Evolutionary conservation across 805 yeast species (phyloP), one percentile per base, ranked within the genome.

Genomic region (Candida manassasensis): DNA sequence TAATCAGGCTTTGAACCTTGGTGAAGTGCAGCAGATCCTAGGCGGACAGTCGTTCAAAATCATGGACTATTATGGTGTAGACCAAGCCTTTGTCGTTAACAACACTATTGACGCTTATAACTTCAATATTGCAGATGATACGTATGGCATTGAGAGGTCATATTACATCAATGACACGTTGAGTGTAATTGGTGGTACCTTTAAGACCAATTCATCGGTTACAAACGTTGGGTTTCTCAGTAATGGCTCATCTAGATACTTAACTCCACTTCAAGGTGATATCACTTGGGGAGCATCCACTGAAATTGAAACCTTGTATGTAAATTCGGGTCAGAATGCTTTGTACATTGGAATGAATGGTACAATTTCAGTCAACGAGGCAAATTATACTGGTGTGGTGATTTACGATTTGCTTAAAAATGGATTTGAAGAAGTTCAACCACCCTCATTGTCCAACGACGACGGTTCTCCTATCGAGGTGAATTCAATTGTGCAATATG

Each of bases 131-230:
- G 4, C 35, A 6, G 28, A 17, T 22, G 32, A 35, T 8, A 17
- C 36, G 6, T 10, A n/a, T 21, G 26, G 14, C 8, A 52, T 63
- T 12, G 32, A 49, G 17, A 39, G 64, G 3, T 71, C 77, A 1
- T 53, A 55, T 34, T 71, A 65, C 37, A 51, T 74, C 21, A 81
- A 84, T 50, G 61, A 61, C 9, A 52, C 79, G 0, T 41, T 70
- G 8, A 59, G 79, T 27, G 71, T 74, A 0, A 56, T 83, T 32
- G 88, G 84, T 6, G 93, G 90, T 14, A 54, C 60, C 3, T 79
- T 81, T 48, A 52, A 48, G 6, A 65, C 67, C 6, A 29, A 36
- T 6, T 28, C 43, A 18, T 40, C 45, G 3, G 45, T 48, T 2
- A 29, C 39, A 8, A 57, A 63, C 29, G 39, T 66, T n/a, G 67